Base-by-base conservation (phyloP, 352 stramenopile genomes). In the Phytophthora pistaciae region DNA sequence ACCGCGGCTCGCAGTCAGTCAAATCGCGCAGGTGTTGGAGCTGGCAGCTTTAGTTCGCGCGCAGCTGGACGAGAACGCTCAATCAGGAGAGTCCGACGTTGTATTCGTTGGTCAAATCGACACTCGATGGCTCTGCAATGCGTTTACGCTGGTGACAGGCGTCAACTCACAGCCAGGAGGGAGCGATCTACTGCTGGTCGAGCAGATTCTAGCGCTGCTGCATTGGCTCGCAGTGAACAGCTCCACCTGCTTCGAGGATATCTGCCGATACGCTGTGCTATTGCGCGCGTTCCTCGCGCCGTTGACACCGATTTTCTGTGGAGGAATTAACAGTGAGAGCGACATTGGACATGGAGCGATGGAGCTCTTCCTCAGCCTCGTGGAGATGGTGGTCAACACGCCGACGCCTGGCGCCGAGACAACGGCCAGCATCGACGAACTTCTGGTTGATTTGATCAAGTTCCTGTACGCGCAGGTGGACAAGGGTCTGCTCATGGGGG, bases 391-490 rank as follows among this genome's bases (percentile, higher is more conserved):
- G 5, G 74, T 73, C 6, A 82, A 78, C 8, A 65, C 38, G 48
- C 74, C 25, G 20, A 49, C 60, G n/a, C 53, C 36, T 50, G 75
- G 36, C 0, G 52, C 33, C 59, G 76, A 68, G 69, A 75, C 56
- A 60, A 84, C 53, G 10, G 49, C 61, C 42, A 71, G 69, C 5
- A 44, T 90, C 18, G 77, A 79, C 11, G 77, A 82, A 6, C 42
- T 85, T 18, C 62, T 93, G 10, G 57, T 59, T 2, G 75, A 82
- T 16, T 23, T 87, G 18, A 62, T 90, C 8, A 64, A 66, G 7
- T 81, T 80, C 48, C 40, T 90, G 0, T 93, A 90, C 44, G 63
- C 40, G 13, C 76, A 87, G 40, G 78, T 82, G 3, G 69, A 68
- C n/a, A 63, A 68, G 13, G 60, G 50, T 33, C 53, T 93, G 3